Base-by-base conservation (phyloP, 371 early-diverging fungal species). In the Haplosporangium sp. region DNA sequence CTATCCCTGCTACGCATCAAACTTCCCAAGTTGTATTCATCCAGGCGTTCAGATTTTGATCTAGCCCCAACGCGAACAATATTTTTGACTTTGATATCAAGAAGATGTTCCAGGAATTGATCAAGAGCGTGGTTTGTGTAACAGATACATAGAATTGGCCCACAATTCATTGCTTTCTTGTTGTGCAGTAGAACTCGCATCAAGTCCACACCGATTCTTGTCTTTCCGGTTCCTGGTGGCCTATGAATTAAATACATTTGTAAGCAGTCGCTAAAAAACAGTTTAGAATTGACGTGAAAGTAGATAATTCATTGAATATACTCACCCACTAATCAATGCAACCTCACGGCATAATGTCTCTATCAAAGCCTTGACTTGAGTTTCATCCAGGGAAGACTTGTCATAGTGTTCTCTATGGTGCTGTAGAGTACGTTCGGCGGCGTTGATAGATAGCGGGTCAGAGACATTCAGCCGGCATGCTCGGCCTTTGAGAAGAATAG, bases 41-140 rank as follows among this genome's bases (percentile, higher is more conserved):
- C 71, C 17, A 84, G 73, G n/a, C 53, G 57, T 39, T 72, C 71
- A 5, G 77, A 77, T 57, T 77, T 77, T 4, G 84, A 77, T 3
- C 82, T 83, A 2, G 79, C 40, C 3, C 90, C 89, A 19, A 90
- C 58, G 4, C 90, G 85, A 37, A 86, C 86, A 44, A 87, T 71
- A 2, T 62, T 38, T 3, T 42, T 57, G 40, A 85, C 61, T 0
- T 38, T 50, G 19, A 63, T 62, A 34, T 84, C 78, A 9, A 87
- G 50, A 9, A 88, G 61, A 55, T 84, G 70, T 53, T 85, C 84
- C 9, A 86, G 40, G 63, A 90, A 90, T 68, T 88, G 87, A 50
- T 89, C 90, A 45, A 90, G 69, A 0, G 90, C 90, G 56, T 89
- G 90, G 59, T 89, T 89, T 8, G 89, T 88, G 63, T 83, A 87